A percentile compares a stretch with the other conserved stretches of the same genome.
Evolutionary conservation across 352 stramenopile species (phyloP).

Genomic region (Globisporangium nodosum): DNA sequence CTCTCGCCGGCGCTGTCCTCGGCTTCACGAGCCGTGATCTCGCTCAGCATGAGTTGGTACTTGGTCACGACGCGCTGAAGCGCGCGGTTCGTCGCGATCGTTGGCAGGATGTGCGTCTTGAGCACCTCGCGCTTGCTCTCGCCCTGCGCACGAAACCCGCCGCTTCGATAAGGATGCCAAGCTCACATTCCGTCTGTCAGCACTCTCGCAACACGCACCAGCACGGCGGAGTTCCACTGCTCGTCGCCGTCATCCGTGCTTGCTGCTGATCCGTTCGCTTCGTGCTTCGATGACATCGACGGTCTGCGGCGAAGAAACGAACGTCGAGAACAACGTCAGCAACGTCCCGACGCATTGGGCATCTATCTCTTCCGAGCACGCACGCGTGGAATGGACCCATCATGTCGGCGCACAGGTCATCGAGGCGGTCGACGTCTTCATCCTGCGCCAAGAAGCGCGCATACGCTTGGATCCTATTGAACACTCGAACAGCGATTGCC

Average conservation of each 20-base stretch:
- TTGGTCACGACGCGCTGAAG: constrained; percentile 81
- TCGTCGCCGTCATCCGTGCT: constrained; percentile 1
- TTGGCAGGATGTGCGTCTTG: constrained; percentile 62
- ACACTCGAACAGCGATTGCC: not conserved
- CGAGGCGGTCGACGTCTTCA: constrained; percentile 67
- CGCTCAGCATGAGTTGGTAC: constrained; percentile 78
- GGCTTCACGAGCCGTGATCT: constrained; percentile 48
- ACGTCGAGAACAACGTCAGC: too few relatives aligned
- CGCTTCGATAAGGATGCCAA: not conserved
- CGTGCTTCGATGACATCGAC: not conserved
- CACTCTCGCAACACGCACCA: constrained; percentile 20
- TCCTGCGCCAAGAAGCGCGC: constrained; percentile 75
- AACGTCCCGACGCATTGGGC: not conserved
- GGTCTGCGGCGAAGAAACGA: not conserved
- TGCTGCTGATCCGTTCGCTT: not conserved
- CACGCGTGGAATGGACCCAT: constrained; percentile 70
- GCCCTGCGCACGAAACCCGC: constrained; percentile 25
- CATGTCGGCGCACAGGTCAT: constrained; percentile 74
- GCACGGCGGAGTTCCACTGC: constrained; percentile 31
- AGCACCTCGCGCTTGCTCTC: constrained; percentile 70
- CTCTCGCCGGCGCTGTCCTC: constrained; percentile 4
- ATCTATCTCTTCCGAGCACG: constrained; percentile 1
- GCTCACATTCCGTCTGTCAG: not conserved
- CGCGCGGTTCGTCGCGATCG: constrained; percentile 72
- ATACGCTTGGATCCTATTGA: constrained; percentile 70